A percentile compares a stretch with the other conserved stretches of the same genome.
Conservation (phyloP, 768 basidiomycete genomes). For the Pleurotus salmoneostramineus region DNA sequence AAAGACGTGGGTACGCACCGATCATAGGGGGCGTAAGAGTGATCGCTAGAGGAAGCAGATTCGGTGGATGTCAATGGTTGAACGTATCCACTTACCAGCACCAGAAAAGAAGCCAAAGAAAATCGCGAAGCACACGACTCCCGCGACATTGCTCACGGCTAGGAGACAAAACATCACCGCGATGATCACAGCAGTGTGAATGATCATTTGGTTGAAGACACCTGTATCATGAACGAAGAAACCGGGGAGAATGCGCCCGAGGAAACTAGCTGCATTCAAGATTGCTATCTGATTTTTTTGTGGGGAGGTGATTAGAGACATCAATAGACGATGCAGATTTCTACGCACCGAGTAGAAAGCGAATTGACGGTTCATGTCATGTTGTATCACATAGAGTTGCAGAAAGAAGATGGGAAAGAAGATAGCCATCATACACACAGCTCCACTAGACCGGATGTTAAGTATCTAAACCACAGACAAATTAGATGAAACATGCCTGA, state of each 20-base stretch:
- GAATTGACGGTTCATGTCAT: conserved; percentile 39
- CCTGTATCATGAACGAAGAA: conserved; percentile 25
- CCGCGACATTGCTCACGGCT: conserved; percentile 20
- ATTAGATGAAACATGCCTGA: conserved; percentile 12
- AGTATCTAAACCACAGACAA: background rate
- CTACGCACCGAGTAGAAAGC: conserved; percentile 52
- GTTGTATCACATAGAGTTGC: conserved; percentile 47
- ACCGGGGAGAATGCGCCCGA: conserved; percentile 32
- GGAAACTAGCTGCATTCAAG: conserved; percentile 28
- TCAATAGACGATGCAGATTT: background rate
- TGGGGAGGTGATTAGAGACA: conserved; percentile 6
- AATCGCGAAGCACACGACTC: conserved; percentile 28
- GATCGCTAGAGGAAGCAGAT: conserved; percentile 19
- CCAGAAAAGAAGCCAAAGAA: conserved; percentile 40
- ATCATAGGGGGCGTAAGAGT: conserved; percentile 43
- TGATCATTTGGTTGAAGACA: conserved; percentile 26
- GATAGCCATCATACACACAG: conserved; percentile 21
- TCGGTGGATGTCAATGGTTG: background rate
- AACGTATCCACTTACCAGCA: conserved; percentile 23
- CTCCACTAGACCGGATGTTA: conserved; percentile 30
- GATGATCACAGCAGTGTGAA: conserved; percentile 19
- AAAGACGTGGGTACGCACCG: background rate
- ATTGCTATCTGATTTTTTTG: conserved; percentile 26
- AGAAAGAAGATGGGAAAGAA: conserved; percentile 55
- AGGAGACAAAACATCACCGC: conserved; percentile 33